Evolutionary conservation across 805 yeast genomes (phyloP), one percentile per base, ranked within the genome.

Genomic region (Teunomyces lycoperdinae): DNA sequence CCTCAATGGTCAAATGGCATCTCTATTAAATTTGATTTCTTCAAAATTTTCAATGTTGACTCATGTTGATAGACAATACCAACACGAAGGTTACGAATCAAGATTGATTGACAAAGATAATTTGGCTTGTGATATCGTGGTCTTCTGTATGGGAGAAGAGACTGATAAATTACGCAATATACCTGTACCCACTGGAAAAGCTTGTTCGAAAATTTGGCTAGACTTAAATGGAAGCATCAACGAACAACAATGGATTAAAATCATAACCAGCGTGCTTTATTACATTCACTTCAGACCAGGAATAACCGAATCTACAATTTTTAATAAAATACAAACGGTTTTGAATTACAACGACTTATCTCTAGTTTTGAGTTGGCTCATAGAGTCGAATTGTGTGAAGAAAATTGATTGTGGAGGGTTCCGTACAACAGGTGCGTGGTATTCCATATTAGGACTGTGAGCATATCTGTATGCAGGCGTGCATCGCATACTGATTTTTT

Each of bases 201-300:
- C 90, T 2, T 84, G 88, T 50, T 78, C 86, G 2, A 77, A 78
- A 34, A 61, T 85, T 7, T 89, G 97, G 96, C 71, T 87, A 9
- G 86, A 84, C 54, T 63, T 84, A 32, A 63, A 70, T 29, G 92
- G 95, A 1, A 63, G 73, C 26, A 73, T 90, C 38, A 83, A 85
- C 50, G 65, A 61, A 24, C 57, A 59, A 0, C 64, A 89, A 5
- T 91, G 96, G 95, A 64, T 66, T 10, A 76, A 73, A 44, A 62
- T 85, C 1, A 62, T 85, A 0, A 66, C 75, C 17, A 70, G 80
- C 9, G 53, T 85, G 5, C 48, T 71, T 8, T 62, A 65, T 50
- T 63, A 64, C 39, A 52, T 72, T 14, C 62, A 63, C 26, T 64
- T 62, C 49, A 58, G 71, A 47, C 78, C 78, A 1, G 77, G 77